phyloP scores from a whole-genome alignment of 768 basidiomycete species.

The Lentinula sp. region DNA sequence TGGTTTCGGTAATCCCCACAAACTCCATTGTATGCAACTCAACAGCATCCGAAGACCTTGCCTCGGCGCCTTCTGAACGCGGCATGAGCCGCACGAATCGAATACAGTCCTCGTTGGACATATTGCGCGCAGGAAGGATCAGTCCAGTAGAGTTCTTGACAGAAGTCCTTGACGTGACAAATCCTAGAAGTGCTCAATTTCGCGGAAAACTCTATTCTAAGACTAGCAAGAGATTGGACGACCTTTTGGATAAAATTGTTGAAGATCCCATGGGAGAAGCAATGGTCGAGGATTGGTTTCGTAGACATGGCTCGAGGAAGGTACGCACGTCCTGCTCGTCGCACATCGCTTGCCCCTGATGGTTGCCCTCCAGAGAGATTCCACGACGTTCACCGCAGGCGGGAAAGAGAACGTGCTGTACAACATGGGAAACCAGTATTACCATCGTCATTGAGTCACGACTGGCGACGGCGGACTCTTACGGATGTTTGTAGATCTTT shows the following conservation, averaged over 20 bases:
- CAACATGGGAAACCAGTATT: background rate
- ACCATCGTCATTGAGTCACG: background rate
- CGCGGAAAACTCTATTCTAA: slow-evolving; percentile 3
- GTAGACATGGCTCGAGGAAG: background rate
- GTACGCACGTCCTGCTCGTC: background rate
- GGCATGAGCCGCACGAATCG: background rate
- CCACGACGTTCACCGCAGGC: background rate
- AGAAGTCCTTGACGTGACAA: background rate
- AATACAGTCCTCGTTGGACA: background rate
- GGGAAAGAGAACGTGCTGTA: background rate
- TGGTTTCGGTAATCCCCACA: background rate
- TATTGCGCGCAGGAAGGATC: slow-evolving; percentile 3
- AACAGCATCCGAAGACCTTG: background rate
- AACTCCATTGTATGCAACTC: background rate
- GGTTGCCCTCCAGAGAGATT: background rate
- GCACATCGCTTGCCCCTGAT: background rate
- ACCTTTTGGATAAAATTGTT: slow-evolving; percentile 1
- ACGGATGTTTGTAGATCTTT: background rate
- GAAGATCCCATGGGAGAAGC: background rate
- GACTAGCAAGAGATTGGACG: background rate
- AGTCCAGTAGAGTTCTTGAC: slow-evolving; percentile 1
- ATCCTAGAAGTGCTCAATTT: background rate
- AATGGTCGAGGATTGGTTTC: background rate
- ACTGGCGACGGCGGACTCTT: background rate
- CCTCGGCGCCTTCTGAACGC: background rate